Percentiles rank a stretch among this genome's conserved stretches.
These are phyloP conservation scores for Periconia macrospinosa DNA, from an alignment of 2,329 filamentous ascomycete genomes.

Conservation along the genomic window DNA sequence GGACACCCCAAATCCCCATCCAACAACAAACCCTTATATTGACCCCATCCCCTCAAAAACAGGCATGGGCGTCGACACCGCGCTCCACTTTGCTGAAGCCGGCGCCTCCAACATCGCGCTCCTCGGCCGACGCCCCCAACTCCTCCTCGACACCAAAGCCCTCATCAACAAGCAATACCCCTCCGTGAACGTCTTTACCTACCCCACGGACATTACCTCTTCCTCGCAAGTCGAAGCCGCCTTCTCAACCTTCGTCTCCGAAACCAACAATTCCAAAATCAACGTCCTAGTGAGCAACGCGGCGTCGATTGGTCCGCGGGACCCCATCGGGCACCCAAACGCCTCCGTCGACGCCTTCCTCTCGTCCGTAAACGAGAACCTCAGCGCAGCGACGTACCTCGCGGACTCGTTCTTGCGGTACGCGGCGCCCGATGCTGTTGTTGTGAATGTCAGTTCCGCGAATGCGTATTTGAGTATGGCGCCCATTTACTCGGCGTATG, in stretches of 20 bases:
- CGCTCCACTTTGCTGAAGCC: slow-evolving; percentile 48
- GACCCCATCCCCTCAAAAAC: slow-evolving; percentile 9
- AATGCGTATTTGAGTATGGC: slow-evolving; percentile 19
- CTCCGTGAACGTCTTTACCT: slow-evolving; percentile 10
- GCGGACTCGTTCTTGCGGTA: slow-evolving; percentile 24
- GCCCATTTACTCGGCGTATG: slow-evolving; percentile 30
- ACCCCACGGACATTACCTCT: slow-evolving; percentile 20
- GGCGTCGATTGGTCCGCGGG: slow-evolving; percentile 9
- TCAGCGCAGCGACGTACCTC: slow-evolving; percentile 20
- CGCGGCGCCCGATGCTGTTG: slow-evolving; percentile 17
- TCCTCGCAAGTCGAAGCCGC: slow-evolving; percentile 17
- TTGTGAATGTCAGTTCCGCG: slow-evolving; percentile 22
- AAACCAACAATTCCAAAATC: slow-evolving; percentile 10
- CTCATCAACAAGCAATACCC: slow-evolving; percentile 24
- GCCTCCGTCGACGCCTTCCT: slow-evolving; percentile 3
- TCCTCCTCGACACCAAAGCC: slow-evolving; percentile 40
- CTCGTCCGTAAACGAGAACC: slow-evolving; percentile 13
- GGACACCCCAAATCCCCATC: too few species aligned
- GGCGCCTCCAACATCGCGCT: slow-evolving; percentile 50
- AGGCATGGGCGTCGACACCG: slow-evolving; percentile 51
- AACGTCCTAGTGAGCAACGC: slow-evolving; percentile 29
- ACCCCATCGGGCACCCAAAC: slow-evolving; percentile 2
- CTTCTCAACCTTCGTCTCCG: slow-evolving; percentile 12
- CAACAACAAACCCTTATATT: too few species aligned
- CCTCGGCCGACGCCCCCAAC: slow-evolving; percentile 44